Evolutionary conservation across 805 yeast species (phyloP).

Genomic region (Tetrapisispora pingtungensis): DNA sequence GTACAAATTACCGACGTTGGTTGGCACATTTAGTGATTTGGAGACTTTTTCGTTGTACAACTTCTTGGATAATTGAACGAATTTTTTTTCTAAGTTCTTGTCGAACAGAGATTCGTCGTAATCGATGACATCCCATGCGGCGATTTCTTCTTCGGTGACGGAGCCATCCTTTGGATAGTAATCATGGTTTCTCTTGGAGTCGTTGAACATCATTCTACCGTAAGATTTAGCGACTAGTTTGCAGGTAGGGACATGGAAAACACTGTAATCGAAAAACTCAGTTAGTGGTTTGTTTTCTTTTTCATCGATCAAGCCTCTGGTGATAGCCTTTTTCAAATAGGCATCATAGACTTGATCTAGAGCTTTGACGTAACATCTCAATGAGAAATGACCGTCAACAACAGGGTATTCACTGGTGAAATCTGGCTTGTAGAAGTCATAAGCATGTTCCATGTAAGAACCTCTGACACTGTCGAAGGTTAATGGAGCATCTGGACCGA

Average conservation of each 20-base stretch:
- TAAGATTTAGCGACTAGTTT: slow-evolving; percentile 87
- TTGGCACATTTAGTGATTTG: slow-evolving; percentile 78
- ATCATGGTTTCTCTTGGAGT: slow-evolving; percentile 62
- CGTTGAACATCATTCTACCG: slow-evolving; percentile 86
- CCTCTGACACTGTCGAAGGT: slow-evolving; percentile 87
- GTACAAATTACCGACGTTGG: slow-evolving; percentile 97
- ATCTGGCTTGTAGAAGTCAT: slow-evolving; percentile 97
- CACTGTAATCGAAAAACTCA: slow-evolving; percentile 77
- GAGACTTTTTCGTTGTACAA: slow-evolving; percentile 56
- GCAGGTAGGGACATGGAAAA: slow-evolving; percentile 98
- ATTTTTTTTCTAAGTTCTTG: slow-evolving; percentile 74
- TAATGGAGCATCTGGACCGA: slow-evolving; percentile 97
- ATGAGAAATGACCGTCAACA: slow-evolving; percentile 94
- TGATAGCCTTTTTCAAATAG: slow-evolving; percentile 67
- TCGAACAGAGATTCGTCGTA: slow-evolving; percentile 76
- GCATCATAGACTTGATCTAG: slow-evolving; percentile 75
- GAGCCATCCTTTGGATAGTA: slow-evolving; percentile 36
- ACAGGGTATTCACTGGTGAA: slow-evolving; percentile 93
- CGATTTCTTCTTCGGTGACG: slow-evolving; percentile 1
- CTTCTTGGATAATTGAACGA: slow-evolving; percentile 67
- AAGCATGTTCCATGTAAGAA: slow-evolving; percentile 90
- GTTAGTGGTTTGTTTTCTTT: slow-evolving; percentile 52
- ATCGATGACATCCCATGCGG: slow-evolving; percentile 18
- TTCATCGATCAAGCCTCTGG: slow-evolving; percentile 36
- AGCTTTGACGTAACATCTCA: slow-evolving; percentile 89